Percentiles rank a stretch among this genome's conserved stretches.
Evolutionary conservation across 805 yeast genomes (phyloP).

Genomic region (Candida andamanensis): DNA sequence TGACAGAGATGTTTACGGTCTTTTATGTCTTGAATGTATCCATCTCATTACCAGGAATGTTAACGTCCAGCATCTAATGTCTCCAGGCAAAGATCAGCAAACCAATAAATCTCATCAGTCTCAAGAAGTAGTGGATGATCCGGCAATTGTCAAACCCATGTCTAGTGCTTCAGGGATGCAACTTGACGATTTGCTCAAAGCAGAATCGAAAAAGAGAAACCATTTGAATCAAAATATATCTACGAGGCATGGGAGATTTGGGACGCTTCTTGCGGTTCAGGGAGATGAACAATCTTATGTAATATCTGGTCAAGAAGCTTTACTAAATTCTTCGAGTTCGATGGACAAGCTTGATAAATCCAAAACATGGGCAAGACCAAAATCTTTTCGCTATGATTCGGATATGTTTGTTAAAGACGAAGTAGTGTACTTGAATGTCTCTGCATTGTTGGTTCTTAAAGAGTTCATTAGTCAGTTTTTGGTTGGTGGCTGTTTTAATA

Average conservation of each 20-base stretch:
- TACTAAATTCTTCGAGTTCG: constrained; percentile 46
- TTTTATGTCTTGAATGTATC: constrained; percentile 63
- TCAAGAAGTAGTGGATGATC: background rate
- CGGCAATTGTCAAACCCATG: background rate
- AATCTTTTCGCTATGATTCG: constrained; percentile 35
- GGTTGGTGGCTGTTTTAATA: constrained; percentile 71
- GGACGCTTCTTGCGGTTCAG: constrained; percentile 73
- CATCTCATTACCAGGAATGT: constrained; percentile 59
- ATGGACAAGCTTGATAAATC: constrained; percentile 61
- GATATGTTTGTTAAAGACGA: constrained; percentile 26
- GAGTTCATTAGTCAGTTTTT: constrained; percentile 53
- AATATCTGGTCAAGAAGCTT: constrained; percentile 65
- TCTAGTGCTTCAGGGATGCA: constrained; percentile 27
- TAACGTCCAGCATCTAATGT: constrained; percentile 29
- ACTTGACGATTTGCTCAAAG: constrained; percentile 48
- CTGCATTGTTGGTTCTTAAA: constrained; percentile 25
- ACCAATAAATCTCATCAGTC: no score
- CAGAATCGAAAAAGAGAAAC: constrained; percentile 54
- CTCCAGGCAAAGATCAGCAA: constrained; percentile 3
- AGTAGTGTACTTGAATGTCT: constrained; percentile 23
- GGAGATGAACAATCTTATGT: constrained; percentile 55
- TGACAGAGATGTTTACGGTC: constrained; percentile 55
- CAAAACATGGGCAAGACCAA: constrained; percentile 57
- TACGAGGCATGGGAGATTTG: constrained; percentile 86
- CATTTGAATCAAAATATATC: constrained; percentile 47